phyloP scores from a whole-genome alignment of 805 yeast genomes.

The Saccharomycopsis sp. region DNA sequence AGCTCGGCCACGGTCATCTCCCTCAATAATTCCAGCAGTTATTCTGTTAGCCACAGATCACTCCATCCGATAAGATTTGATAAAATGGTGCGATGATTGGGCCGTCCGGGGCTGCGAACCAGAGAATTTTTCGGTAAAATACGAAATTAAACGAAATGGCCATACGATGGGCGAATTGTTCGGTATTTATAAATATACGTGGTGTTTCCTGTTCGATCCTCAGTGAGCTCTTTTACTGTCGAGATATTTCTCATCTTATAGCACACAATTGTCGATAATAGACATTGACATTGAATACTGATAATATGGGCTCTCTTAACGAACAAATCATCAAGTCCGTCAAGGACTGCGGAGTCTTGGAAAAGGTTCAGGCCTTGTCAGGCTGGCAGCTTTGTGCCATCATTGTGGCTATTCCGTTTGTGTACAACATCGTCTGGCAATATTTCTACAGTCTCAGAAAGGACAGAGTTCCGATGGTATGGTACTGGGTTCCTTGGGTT shows the following conservation, averaged over 20 bases:
- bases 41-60: not conserved
- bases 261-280: not conserved
- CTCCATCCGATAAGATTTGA: not conserved
- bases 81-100: conserved; percentile 2
- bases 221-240: too few relatives aligned
- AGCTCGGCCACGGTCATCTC: too few relatives aligned
- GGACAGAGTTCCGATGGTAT: conserved; percentile 85
- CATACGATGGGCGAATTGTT: too few relatives aligned
- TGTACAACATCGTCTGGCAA: conserved; percentile 63
- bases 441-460: conserved; percentile 60
- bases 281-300: not conserved
- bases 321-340: not conserved
- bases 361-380: not conserved
- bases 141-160: conserved; percentile 2
- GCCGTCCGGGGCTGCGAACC: not conserved
- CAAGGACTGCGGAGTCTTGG: not conserved
- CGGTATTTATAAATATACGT: too few relatives aligned
- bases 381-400: conserved; percentile 24
- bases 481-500: conserved; percentile 91
- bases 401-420: conserved; percentile 46
- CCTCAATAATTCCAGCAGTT: not conserved
- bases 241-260: not conserved
- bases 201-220: not conserved
- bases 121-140: not conserved
- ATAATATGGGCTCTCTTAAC: not conserved